A percentile compares a stretch with the other conserved stretches of the same genome.
phyloP scores from a whole-genome alignment of 2,329 filamentous ascomycete species.

The Capronia coronata region DNA sequence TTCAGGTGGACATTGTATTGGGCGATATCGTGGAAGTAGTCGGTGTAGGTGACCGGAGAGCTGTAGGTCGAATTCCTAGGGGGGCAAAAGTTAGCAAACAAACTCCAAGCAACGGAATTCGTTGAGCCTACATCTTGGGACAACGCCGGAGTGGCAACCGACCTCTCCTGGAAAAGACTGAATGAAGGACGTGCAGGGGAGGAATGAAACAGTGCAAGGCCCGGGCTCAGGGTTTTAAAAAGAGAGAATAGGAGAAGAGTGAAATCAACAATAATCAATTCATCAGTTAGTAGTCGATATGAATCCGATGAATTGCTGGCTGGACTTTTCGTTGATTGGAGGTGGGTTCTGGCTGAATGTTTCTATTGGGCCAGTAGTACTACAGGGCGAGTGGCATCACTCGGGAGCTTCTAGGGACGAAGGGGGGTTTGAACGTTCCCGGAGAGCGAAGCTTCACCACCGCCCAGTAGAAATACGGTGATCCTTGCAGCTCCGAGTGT shows the following conservation, averaged over 20 bases:
- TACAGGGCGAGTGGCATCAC: constrained; percentile 19
- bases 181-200: neutral
- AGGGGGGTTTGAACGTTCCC: no score
- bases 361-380: constrained; percentile 15
- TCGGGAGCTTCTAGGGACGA: constrained; percentile 7
- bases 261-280: constrained; percentile 1
- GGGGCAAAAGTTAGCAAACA: neutral
- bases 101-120: neutral
- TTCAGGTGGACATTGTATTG: constrained; percentile 80
- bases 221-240: neutral
- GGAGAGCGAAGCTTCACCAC: neutral
- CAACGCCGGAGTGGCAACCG: neutral
- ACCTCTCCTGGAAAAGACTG: neutral
- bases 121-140: constrained; percentile 14
- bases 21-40: constrained; percentile 58
- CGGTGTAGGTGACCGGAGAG: constrained; percentile 55
- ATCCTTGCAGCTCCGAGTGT: no score
- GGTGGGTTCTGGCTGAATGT: constrained; percentile 5
- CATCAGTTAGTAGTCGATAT: no score
- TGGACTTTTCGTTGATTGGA: constrained; percentile 13
- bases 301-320: neutral
- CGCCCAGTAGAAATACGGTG: no score
- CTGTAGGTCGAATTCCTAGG: constrained; percentile 44
- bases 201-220: neutral
- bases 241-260: neutral